Percentiles rank a stretch among this genome's conserved stretches.
Evolutionary conservation across 2,329 filamentous ascomycete species (phyloP).

Genomic region (Aspergillus pseudonomiae): DNA sequence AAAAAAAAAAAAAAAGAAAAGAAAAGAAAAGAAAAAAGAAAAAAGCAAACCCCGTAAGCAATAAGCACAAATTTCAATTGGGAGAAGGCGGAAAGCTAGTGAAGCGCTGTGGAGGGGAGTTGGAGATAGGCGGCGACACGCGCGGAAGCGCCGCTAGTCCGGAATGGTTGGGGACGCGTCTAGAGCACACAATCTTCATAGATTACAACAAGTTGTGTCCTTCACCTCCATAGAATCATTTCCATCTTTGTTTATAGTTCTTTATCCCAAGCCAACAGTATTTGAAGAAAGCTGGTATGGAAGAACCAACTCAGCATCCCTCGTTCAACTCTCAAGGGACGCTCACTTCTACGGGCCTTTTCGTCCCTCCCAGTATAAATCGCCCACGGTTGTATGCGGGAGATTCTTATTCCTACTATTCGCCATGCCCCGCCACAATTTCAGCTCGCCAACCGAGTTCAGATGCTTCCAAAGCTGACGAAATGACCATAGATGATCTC

Average conservation of each 20-base stretch:
- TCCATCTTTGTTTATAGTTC: not conserved
- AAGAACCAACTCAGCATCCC: slow-evolving; percentile 30
- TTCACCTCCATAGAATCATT: not conserved
- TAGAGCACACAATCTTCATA: not conserved
- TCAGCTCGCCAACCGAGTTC: slow-evolving; percentile 29
- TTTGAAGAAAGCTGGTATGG: slow-evolving; percentile 30
- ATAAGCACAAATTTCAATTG: not conserved
- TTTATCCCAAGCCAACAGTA: not conserved
- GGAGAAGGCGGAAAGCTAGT: slow-evolving; percentile 4
- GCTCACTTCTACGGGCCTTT: slow-evolving; percentile 42
- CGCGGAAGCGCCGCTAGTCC: slow-evolving; percentile 36
- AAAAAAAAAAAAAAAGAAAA: too few relatives aligned
- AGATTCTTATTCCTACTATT: slow-evolving; percentile 72
- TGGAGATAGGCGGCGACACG: slow-evolving; percentile 26
- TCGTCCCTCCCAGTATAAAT: slow-evolving; percentile 72
- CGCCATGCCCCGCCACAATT: slow-evolving; percentile 66
- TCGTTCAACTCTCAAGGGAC: slow-evolving; percentile 36
- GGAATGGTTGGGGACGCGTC: slow-evolving; percentile 39
- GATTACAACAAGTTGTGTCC: not conserved
- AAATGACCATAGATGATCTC: slow-evolving; percentile 1
- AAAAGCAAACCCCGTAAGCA: not conserved
- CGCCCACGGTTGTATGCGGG: slow-evolving; percentile 60
- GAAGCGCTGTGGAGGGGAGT: slow-evolving; percentile 25
- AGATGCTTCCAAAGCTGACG: not conserved
- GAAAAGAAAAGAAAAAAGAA: not conserved